Conservation (phyloP, 1,284 basidiomycete species). For the Moniliophthora roreri region DNA sequence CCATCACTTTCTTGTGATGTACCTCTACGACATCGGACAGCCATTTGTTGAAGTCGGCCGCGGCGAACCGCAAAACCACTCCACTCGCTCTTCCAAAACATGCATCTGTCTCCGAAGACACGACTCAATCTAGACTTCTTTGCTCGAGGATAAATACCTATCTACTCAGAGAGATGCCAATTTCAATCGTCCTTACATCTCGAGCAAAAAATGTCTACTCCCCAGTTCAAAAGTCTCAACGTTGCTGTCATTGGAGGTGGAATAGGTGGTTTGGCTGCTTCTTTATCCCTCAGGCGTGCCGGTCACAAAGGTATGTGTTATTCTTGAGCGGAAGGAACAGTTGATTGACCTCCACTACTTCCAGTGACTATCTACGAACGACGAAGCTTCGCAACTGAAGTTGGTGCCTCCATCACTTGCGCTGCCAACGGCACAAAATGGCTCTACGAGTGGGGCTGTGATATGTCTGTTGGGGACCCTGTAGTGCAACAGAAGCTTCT, state of each 20-base stretch:
- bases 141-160: no score
- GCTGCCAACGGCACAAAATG: conserved; percentile 5
- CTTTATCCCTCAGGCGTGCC: conserved; percentile 22
- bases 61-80: no score
- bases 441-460: conserved; percentile 1
- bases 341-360: background rate
- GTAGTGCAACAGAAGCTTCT: conserved; percentile 1
- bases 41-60: no score
- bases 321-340: background rate
- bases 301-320: conserved; percentile 23
- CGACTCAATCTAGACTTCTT: no score
- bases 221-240: conserved; percentile 22
- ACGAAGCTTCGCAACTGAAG: conserved; percentile 3
- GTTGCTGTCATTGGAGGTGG: conserved; percentile 25
- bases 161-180: no score
- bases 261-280: conserved; percentile 22
- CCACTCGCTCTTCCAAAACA: no score
- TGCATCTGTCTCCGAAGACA: no score
- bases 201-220: background rate
- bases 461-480: conserved; percentile 2
- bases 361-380: conserved; percentile 2
- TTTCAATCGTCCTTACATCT: no score
- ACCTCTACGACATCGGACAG: no score
- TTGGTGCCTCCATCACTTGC: conserved; percentile 3
- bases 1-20: no score